phyloP scores from a whole-genome alignment of 176 grass and related monocot genomes.

The Pharus latifolius region DNA sequence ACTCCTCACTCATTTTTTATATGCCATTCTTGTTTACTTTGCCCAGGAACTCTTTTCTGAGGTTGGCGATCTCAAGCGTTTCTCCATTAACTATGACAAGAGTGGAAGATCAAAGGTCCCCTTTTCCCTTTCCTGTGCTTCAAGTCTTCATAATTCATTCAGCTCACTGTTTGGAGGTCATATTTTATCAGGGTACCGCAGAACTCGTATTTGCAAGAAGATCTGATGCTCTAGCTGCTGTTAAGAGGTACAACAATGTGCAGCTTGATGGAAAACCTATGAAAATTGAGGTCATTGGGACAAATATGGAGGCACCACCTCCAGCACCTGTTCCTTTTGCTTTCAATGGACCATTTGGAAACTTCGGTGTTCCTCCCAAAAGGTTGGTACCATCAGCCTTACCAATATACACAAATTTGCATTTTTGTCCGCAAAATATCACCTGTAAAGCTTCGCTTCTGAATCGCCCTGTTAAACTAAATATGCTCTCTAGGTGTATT shows the following conservation, averaged over 20 bases:
- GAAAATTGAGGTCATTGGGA: conserved; percentile 55
- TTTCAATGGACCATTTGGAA: conserved; percentile 7
- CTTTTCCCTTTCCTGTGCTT: neutral
- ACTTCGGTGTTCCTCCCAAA: conserved; percentile 20
- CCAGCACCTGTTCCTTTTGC: neutral
- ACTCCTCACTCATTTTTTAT: neutral
- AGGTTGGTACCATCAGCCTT: conserved; percentile 22
- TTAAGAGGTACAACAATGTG: conserved; percentile 63
- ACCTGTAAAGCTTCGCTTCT: neutral
- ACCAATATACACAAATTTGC: neutral
- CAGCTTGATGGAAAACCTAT: conserved; percentile 63
- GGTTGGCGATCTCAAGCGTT: conserved; percentile 38
- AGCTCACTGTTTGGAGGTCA: neutral
- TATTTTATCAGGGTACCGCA: conserved; percentile 50
- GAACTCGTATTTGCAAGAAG: conserved; percentile 58
- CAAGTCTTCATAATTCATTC: neutral
- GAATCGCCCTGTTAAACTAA: neutral
- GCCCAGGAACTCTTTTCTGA: conserved; percentile 55
- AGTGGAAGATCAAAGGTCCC: conserved; percentile 64
- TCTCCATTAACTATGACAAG: conserved; percentile 63
- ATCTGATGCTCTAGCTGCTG: conserved; percentile 43
- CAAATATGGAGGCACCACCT: conserved; percentile 30
- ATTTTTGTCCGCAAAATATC: neutral
- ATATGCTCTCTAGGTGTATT: neutral
- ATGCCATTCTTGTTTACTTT: neutral